Percentiles rank a stretch among this genome's conserved stretches.
Conservation (phyloP, 768 basidiomycete species). For the Sarcodon sp. region DNA sequence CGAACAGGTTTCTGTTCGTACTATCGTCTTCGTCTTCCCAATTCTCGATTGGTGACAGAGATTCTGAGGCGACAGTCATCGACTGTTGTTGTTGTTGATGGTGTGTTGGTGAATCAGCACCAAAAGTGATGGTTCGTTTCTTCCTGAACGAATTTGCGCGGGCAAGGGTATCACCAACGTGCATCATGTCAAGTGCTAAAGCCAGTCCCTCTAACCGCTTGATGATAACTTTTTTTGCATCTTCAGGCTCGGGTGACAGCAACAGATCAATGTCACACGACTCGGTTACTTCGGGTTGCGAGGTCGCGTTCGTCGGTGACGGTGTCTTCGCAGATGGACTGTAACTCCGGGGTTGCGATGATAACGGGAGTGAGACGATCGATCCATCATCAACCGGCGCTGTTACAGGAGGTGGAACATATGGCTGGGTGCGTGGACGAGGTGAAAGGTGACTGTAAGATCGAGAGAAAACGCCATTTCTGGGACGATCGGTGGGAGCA, state of each 20-base stretch:
- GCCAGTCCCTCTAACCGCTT: not conserved
- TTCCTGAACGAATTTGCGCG: not conserved
- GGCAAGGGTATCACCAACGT: not conserved
- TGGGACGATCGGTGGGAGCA: too few species aligned
- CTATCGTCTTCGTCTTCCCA: not conserved
- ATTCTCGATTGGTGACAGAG: not conserved
- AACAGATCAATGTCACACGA: not conserved
- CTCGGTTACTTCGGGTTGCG: not conserved
- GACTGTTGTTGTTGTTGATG: not conserved
- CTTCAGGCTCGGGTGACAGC: not conserved
- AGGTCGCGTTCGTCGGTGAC: too few species aligned
- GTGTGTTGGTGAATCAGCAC: not conserved
- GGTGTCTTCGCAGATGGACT: too few species aligned
- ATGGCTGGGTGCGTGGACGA: too few species aligned
- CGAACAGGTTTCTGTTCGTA: not conserved
- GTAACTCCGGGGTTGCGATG: too few species aligned
- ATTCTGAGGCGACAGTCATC: not conserved
- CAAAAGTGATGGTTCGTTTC: not conserved
- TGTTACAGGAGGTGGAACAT: too few species aligned
- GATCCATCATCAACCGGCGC: too few species aligned
- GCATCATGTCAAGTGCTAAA: not conserved
- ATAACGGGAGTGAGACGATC: too few species aligned
- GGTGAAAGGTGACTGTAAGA: too few species aligned
- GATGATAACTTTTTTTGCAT: not conserved
- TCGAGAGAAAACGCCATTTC: too few species aligned